phyloP scores from a whole-genome alignment of 176 grass and related monocot genomes.

The Pharus latifolius region DNA sequence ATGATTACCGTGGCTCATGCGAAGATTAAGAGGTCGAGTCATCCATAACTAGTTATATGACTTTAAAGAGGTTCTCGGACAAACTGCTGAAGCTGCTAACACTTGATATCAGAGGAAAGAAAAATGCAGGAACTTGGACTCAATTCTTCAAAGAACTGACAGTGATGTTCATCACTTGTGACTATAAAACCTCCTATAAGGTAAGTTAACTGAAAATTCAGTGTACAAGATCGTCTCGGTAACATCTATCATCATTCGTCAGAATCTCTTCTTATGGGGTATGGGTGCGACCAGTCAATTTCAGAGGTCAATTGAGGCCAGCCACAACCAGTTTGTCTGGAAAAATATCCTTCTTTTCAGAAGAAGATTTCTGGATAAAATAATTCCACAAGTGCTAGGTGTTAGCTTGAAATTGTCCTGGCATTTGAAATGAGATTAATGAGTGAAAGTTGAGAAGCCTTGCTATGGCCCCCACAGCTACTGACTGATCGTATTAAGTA shows the following conservation, averaged over 20 bases:
- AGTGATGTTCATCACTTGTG: neutral
- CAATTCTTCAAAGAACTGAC: too few relatives aligned
- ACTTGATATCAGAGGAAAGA: too few relatives aligned
- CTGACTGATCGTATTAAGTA: neutral
- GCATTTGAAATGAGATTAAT: neutral
- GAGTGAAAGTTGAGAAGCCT: neutral
- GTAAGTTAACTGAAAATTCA: neutral
- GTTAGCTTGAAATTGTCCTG: neutral
- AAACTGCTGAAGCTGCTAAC: constrained; percentile 2
- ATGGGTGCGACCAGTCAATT: neutral
- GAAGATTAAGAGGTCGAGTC: neutral
- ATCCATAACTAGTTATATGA: neutral
- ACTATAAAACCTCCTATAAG: neutral
- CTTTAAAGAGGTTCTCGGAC: neutral
- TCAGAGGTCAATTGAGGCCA: neutral
- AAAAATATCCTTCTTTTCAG: neutral
- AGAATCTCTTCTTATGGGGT: neutral
- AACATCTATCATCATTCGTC: neutral
- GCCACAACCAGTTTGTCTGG: neutral
- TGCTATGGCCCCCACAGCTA: neutral
- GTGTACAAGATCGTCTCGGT: neutral
- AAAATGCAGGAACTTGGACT: neutral
- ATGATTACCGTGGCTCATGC: neutral
- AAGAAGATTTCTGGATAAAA: neutral
- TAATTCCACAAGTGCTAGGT: neutral